Evolutionary conservation across 257 asterid species (phyloP), one percentile per base, ranked within the genome.

Genomic region (Misopates orontium): DNA sequence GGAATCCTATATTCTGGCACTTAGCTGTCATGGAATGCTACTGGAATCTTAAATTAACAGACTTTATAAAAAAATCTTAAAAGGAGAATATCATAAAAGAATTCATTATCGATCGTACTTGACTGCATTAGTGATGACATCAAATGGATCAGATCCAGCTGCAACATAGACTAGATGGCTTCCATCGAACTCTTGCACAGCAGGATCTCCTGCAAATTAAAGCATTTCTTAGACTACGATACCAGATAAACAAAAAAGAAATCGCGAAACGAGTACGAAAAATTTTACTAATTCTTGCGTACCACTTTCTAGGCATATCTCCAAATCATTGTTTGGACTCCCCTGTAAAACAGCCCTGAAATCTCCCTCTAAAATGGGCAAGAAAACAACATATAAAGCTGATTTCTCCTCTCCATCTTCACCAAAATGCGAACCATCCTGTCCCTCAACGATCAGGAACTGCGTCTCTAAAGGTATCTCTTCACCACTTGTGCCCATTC

Each of bases 331-430:
- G 13, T 78, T 77, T 3, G 85, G 76, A 60, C 87, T 92, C 40
- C 98, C 98, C 74, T 92, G 98, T 53, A 92, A 69, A 77, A 85
- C 98, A 75, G 97, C 96, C 79, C 98, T 80, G 24, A 92, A 92
- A 82, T 89, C 87, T 9, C 98, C 98, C 72, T 89, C 98, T 32
- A 92, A 71, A 79, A 92, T 85, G 2, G 98, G 97, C 85, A 92
- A 74, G 78, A 87, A 84, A 40, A 87, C 96, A 60, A 82, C 89
- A 51, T 87, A 92, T 4, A 78, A 4, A 8, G 86, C 60, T 8
- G 90, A 66, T 55, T 73, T 71, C 14, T 82, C 81, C 13, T 28
- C 82, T 15, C 68, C 79, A 4, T 75, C 65, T 65, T 69, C 79
- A 16, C 78, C 77, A 20, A 84, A 78, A 48, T 78, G 64, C 6